Base-by-base conservation (phyloP, 768 basidiomycete genomes). In the Boletales sp. region DNA sequence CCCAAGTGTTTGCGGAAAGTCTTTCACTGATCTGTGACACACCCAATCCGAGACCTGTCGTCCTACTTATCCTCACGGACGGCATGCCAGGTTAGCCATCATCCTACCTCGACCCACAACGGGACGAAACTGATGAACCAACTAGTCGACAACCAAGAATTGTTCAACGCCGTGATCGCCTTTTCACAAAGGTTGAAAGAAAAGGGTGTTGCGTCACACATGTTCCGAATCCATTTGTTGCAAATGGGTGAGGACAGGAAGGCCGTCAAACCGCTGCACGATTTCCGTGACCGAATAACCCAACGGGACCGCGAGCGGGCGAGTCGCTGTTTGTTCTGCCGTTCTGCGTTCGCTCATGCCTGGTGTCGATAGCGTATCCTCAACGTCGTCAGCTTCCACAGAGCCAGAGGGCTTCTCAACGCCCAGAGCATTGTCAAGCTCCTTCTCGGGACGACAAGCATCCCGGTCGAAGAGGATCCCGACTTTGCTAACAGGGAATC, bases 171-270 rank as follows among this genome's bases (percentile, higher is more conserved):
- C 33, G 48, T 61, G 11, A 18, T 45, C 28, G 13, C 8, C 18
- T 44, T 55, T 25, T 58, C 50, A 43, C 53, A 51, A 17, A 46
- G 37, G 12, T 49, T 63, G 10, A 35, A 62, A 15, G 39, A 3
- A 14, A 37, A 46, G 43, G 2, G 19, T 7, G 38, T 64, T 4
- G 39, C 49, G 10, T 15, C 48, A 5, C 35, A 61, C 33, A 54
- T 62, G 59, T 59, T 64, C 57, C 57, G 57, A 2, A 57, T 63
- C 11, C 55, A 63, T 33, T 21, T 64, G 15, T 32, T 63, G 40
- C 62, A 63, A 44, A 58, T 63, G 54, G 62, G 62, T 1, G 49
- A 56, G 0, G 57, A 63, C 33, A 56, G 59, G 39, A 64, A 43
- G 19, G 62, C 49, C 12, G 55, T 61, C 48, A 33, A 49, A 42